Evolutionary conservation across 495 filamentous ascomycete species (phyloP).

Genomic region (Neurospora tetraspora): DNA sequence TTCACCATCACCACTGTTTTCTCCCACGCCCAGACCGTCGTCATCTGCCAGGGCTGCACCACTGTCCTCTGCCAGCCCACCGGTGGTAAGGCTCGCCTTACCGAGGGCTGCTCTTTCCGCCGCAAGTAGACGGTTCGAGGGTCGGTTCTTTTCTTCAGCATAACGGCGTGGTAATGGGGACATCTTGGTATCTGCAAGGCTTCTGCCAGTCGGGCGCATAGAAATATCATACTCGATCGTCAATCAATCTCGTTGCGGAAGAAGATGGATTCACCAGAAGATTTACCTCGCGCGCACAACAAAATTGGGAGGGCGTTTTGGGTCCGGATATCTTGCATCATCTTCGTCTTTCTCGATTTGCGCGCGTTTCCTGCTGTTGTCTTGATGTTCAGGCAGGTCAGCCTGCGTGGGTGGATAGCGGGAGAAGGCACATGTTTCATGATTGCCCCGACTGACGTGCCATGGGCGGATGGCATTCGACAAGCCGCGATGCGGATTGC

Average conservation of each 20-base stretch:
- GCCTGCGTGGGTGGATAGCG: conserved; percentile 45
- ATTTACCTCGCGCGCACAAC: conserved; percentile 34
- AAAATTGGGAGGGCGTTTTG: conserved; percentile 44
- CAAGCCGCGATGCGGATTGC: conserved; percentile 44
- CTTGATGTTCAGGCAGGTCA: conserved; percentile 30
- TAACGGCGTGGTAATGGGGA: conserved; percentile 35
- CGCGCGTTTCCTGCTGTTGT: conserved; percentile 19
- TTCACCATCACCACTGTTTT: conserved; percentile 99
- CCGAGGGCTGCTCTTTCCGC: conserved; percentile 98
- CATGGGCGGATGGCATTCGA: conserved; percentile 20
- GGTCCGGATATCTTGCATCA: conserved; percentile 86
- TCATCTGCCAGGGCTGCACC: conserved; percentile 97
- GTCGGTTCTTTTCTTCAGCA: conserved; percentile 38
- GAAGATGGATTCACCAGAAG: conserved; percentile 63
- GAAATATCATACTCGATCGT: conserved; percentile 30
- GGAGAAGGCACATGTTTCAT: conserved; percentile 40
- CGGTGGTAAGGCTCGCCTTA: conserved; percentile 90
- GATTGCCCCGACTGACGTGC: conserved; percentile 26
- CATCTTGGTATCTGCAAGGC: conserved; percentile 43
- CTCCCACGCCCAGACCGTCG: conserved; percentile 99
- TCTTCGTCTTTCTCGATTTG: conserved; percentile 31
- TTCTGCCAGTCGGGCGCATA: conserved; percentile 38
- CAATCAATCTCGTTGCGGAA: conserved; percentile 49
- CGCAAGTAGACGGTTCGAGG: conserved; percentile 72
- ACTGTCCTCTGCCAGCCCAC: conserved; percentile 97